Evolutionary conservation across 75 land plant genomes (phyloP).

Genomic region (Sequoia sempervirens): DNA sequence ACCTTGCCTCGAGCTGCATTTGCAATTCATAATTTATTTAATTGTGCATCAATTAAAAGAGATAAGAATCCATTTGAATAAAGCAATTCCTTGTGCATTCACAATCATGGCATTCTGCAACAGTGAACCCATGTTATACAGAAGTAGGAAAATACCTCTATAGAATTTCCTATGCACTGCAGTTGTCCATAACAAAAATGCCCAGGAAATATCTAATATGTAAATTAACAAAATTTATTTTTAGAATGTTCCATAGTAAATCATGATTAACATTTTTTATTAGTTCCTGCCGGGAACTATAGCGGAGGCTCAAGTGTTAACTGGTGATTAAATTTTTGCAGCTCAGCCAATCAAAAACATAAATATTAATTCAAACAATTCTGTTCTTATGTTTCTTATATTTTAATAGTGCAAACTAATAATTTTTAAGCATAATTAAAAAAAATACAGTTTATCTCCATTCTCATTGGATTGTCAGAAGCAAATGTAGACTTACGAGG

Average conservation of each 20-base stretch:
- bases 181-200: conserved; percentile 89
- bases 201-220: conserved; percentile 27
- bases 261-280: not conserved
- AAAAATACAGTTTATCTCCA: too few species aligned
- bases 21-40: not conserved
- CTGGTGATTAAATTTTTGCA: too few species aligned
- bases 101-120: not conserved
- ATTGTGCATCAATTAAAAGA: not conserved
- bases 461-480: too few species aligned
- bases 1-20: conserved; percentile 72
- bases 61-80: not conserved
- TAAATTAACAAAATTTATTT: not conserved
- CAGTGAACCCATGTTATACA: not conserved
- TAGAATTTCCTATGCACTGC: conserved; percentile 89
- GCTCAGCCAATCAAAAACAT: too few species aligned
- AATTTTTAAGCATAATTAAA: too few species aligned
- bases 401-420: too few species aligned
- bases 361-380: too few species aligned
- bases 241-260: not conserved
- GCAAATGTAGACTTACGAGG: too few species aligned
- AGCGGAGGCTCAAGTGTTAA: too few species aligned
- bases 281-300: too few species aligned
- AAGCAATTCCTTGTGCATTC: not conserved
- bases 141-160: conserved; percentile 28
- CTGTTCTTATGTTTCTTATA: too few species aligned